A percentile compares a stretch with the other conserved stretches of the same genome.
These are phyloP conservation scores for Solanum piurae DNA, from an alignment of 257 asterid species.

Conservation along the genomic window DNA sequence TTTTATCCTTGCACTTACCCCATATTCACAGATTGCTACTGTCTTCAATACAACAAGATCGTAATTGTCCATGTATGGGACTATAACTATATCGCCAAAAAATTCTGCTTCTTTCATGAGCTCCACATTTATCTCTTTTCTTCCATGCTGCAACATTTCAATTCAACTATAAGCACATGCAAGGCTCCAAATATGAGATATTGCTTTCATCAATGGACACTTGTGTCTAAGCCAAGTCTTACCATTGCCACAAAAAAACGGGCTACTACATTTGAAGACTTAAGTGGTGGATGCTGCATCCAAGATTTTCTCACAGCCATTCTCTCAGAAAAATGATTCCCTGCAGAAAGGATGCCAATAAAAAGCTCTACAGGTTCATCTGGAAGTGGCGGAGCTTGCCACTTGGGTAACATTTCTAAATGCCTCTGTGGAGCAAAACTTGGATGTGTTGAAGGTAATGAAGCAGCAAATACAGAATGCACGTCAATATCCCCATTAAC, in stretches of 20 bases:
- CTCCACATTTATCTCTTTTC: slow-evolving; percentile 78
- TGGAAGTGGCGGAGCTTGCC: slow-evolving; percentile 72
- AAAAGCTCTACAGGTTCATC: slow-evolving; percentile 67
- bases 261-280: slow-evolving; percentile 53
- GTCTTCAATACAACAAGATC: slow-evolving; percentile 94
- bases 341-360: slow-evolving; percentile 88
- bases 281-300: slow-evolving; percentile 64
- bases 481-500: slow-evolving; percentile 67
- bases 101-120: slow-evolving; percentile 86
- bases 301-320: slow-evolving; percentile 96
- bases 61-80: slow-evolving; percentile 91
- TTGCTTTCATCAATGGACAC: neutral
- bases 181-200: neutral
- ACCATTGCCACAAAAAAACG: slow-evolving; percentile 96
- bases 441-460: slow-evolving; percentile 78
- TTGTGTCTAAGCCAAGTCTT: slow-evolving; percentile 6
- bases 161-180: slow-evolving; percentile 1
- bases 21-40: slow-evolving; percentile 88
- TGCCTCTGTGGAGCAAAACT: slow-evolving; percentile 66
- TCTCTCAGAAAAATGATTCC: slow-evolving; percentile 92
- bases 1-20: slow-evolving; percentile 42
- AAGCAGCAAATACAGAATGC: slow-evolving; percentile 67
- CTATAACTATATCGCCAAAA: slow-evolving; percentile 85
- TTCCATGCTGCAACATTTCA: slow-evolving; percentile 51
- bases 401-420: slow-evolving; percentile 52